Base-by-base conservation (phyloP, 257 asterid species). In the Solanum pimpinellifolium region DNA sequence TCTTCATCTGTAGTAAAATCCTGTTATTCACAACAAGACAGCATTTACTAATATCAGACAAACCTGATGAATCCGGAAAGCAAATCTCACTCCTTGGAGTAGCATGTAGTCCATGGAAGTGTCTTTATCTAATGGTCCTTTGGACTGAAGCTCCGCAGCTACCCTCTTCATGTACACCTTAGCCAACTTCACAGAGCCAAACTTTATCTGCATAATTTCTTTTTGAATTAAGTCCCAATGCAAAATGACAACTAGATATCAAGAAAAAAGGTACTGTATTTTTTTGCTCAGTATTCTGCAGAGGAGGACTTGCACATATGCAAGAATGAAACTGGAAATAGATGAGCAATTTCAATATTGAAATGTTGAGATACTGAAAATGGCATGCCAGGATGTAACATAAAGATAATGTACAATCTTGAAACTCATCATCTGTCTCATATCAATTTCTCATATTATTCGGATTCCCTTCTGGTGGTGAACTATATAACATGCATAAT, bases 51-150 rank as follows among this genome's bases (percentile, higher is more conserved):
- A 18, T 39, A 44, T 29, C n/a, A 37, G 70, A 90, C 91, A 31
- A 69, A 96, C 99, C 99, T 95, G 99, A 93, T 96, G 99, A 88
- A 96, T 94, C 74, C 99, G 90, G 92, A 95, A 95, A 80, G 99
- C 99, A 92, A 93, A 96, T 90, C 99, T 91, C 76, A 95, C 99
- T 88, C 99, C 99, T 84, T 96, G 98, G 39, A 96, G 96, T 47
- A 96, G 88, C 98, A 94, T 93, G 89, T 94, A 96, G 70, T 96
- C 98, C 93, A 93, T 86, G 83, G 98, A 94, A 21, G 99, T 92
- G 86, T 96, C 99, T 89, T 96, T 96, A 31, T 96, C 98, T 11
- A 92, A 89, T 23, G 93, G 88, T 83, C 97, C 97, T 89, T 94
- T 93, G 83, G 85, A 90, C 88, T 96, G 98, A 56, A 96, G 96